These are phyloP conservation scores for Sporothrix pallida DNA, from an alignment of 2,329 filamentous ascomycete genomes.

Conservation along the genomic window DNA sequence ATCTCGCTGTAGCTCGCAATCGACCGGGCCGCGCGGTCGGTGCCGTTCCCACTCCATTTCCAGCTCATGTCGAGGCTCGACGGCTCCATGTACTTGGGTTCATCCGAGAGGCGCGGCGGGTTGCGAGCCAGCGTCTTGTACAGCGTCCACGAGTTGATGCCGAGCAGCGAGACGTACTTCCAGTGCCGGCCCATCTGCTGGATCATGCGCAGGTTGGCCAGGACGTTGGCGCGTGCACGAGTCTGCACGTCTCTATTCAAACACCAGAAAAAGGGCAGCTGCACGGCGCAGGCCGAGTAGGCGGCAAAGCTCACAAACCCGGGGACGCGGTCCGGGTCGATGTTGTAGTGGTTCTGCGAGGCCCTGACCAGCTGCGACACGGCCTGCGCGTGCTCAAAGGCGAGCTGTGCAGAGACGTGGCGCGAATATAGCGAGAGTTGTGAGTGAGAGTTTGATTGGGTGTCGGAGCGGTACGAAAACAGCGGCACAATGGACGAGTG, in stretches of 20 bases:
- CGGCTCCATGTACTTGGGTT: constrained; percentile 7
- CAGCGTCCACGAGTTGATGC: constrained; percentile 16
- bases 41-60: not conserved
- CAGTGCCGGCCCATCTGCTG: constrained; percentile 17
- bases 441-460: not conserved
- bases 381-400: constrained; percentile 18
- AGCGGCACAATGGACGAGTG: constrained; percentile 13
- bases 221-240: constrained; percentile 3
- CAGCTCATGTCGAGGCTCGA: not conserved
- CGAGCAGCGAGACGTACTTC: constrained; percentile 14
- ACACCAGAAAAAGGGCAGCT: constrained; percentile 13
- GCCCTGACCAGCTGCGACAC: not conserved
- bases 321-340: constrained; percentile 7
- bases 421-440: constrained; percentile 4
- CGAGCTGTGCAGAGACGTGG: constrained; percentile 12
- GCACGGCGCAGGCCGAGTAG: constrained; percentile 13
- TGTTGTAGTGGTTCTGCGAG: constrained; percentile 1
- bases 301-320: constrained; percentile 1
- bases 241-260: not conserved
- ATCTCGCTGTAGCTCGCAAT: constrained; percentile 17
- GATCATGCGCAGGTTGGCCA: constrained; percentile 11
- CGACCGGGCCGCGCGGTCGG: constrained; percentile 12
- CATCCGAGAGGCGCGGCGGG: not conserved
- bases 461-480: constrained; percentile 12
- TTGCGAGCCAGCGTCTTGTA: constrained; percentile 4